Base-by-base conservation (phyloP, 345 rosid species). In the Sisymbrium altissimum region DNA sequence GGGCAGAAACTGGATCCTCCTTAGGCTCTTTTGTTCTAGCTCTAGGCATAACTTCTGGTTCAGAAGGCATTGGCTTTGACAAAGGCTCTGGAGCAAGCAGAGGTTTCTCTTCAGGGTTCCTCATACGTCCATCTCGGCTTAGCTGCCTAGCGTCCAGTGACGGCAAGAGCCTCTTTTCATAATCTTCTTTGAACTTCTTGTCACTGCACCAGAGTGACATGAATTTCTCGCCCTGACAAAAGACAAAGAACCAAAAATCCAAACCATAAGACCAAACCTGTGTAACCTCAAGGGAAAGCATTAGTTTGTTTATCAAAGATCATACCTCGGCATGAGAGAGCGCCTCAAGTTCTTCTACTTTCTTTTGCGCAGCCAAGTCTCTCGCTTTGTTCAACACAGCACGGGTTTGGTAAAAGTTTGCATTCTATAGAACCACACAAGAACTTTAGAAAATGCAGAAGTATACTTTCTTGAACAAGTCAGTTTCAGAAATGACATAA, bases 51-150 rank as follows among this genome's bases (percentile, higher is more conserved):
- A 71, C 58, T 78, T 83, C 89, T 0, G 80, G 71, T 64, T 73
- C 78, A 21, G 80, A 17, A 50, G 78, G 66, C 72, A 29, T 23
- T 25, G 52, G 29, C 55, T 55, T 69, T 29, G 64, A 13, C 0
- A 58, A 52, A 11, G 74, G 55, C 84, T 83, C 89, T 10, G 65
- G 79, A 32, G 35, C 78, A 43, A 81, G 59, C 63, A 88, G 54
- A 36, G 91, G 92, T 78, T 86, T 93, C 85, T 93, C 98, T 63
- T 77, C 86, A 41, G 90, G 90, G 78, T 86, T 84, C 80, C 94
- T 87, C 3, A 84, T 85, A 30, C 97, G 83, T 53, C 93, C 96
- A 77, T 92, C 98, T 77, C 83, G 81, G 66, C 95, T 86, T 79
- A 92, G 32, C 70, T 82, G 87, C 44, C 96, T 86, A 32, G 57